phyloP scores from a whole-genome alignment of 805 yeast genomes.

The Starmerella floricola region DNA sequence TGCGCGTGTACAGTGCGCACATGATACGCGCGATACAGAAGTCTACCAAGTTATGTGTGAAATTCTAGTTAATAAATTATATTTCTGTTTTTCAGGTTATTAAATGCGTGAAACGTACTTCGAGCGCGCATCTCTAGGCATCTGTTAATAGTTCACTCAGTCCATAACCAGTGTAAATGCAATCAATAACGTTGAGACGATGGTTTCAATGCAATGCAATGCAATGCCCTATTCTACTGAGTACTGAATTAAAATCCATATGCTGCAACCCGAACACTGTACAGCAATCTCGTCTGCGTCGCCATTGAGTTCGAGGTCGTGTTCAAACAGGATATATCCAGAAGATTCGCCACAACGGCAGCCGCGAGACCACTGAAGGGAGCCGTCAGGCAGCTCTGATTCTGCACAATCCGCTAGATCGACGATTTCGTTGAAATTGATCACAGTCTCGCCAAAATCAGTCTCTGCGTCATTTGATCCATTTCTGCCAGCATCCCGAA shows the following conservation, averaged over 20 bases:
- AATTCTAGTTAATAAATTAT: too few relatives aligned
- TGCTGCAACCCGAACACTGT: slow-evolving; percentile 73
- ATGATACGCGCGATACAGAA: too few relatives aligned
- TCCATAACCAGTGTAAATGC: too few relatives aligned
- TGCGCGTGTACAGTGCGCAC: too few relatives aligned
- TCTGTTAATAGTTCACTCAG: too few relatives aligned
- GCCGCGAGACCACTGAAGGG: slow-evolving; percentile 24
- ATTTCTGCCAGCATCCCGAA: slow-evolving; percentile 22
- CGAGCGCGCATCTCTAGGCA: too few relatives aligned
- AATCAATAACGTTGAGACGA: too few relatives aligned
- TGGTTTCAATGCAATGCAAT: too few relatives aligned
- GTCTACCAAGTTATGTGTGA: too few relatives aligned
- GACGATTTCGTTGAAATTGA: slow-evolving; percentile 58
- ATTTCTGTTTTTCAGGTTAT: too few relatives aligned
- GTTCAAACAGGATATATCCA: slow-evolving; percentile 51
- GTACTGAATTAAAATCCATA: slow-evolving; percentile 71
- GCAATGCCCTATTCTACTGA: slow-evolving; percentile 22
- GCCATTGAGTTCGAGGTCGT: slow-evolving; percentile 45
- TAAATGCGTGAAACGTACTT: too few relatives aligned
- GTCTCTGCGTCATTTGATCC: slow-evolving; percentile 29
- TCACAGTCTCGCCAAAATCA: slow-evolving; percentile 42
- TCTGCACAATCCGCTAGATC: slow-evolving; percentile 42
- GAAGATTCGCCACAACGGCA: slow-evolving; percentile 34
- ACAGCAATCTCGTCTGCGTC: slow-evolving; percentile 53
- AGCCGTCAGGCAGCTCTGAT: slow-evolving; percentile 16